Evolutionary conservation across 2,329 filamentous ascomycete genomes (phyloP).

Genomic region (Sporothrix luriei): DNA sequence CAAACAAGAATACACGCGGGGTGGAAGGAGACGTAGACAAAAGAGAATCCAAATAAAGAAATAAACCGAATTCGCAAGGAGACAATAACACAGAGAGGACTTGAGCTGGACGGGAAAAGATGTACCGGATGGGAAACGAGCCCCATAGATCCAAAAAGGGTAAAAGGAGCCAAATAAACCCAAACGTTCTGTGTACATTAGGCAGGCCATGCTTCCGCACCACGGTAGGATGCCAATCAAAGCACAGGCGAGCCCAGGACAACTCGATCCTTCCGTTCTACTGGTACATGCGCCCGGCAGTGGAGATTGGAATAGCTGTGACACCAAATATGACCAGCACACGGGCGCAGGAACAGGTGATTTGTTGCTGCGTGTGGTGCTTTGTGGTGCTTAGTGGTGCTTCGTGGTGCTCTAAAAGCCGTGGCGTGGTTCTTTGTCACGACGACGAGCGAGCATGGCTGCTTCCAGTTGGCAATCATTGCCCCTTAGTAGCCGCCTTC

Average conservation of each 20-base stretch:
- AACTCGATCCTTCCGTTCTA: constrained; percentile 25
- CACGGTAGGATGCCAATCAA: constrained; percentile 24
- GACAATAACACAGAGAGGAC: neutral
- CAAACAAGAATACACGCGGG: constrained; percentile 4
- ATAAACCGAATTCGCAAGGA: neutral
- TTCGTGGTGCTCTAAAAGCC: neutral
- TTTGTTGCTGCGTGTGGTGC: neutral
- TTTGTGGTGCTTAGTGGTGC: neutral
- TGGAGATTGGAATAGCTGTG: constrained; percentile 16
- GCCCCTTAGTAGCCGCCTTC: constrained; percentile 53
- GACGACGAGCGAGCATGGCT: neutral
- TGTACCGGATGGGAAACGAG: neutral
- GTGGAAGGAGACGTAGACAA: neutral
- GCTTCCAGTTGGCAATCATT: neutral
- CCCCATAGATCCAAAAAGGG: neutral
- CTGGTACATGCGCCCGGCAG: constrained; percentile 31
- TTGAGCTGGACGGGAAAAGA: neutral
- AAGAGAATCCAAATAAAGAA: constrained; percentile 1
- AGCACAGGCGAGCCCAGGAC: constrained; percentile 19
- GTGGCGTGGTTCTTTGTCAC: neutral
- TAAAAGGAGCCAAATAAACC: constrained; percentile 12
- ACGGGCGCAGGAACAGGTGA: neutral
- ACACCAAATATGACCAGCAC: constrained; percentile 21
- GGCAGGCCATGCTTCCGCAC: constrained; percentile 26
- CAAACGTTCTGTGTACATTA: constrained; percentile 23